Conservation (phyloP, 2,329 filamentous ascomycete genomes). For the Phialocephala subalpina region DNA sequence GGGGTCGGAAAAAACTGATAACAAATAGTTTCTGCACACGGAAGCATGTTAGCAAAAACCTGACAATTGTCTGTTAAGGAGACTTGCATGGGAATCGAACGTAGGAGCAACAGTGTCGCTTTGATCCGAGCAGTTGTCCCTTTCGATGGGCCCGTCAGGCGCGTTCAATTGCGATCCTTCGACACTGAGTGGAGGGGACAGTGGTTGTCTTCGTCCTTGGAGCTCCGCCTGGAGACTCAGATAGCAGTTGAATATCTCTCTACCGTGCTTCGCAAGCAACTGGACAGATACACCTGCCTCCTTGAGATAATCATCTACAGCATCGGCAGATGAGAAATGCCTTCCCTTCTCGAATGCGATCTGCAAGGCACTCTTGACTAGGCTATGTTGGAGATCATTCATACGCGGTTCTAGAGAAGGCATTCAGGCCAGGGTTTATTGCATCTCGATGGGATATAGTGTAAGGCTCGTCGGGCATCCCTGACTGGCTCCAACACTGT, state of each 20-base stretch:
- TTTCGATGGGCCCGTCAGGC: neutral
- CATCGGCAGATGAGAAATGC: neutral
- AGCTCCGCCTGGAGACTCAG: neutral
- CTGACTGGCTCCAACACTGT: neutral
- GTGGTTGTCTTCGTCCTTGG: neutral
- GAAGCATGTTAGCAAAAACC: no score
- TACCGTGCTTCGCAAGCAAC: neutral
- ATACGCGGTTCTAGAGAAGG: neutral
- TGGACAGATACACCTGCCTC: neutral
- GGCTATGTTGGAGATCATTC: neutral
- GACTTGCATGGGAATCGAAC: neutral
- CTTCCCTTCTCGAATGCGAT: neutral
- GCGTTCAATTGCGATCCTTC: neutral
- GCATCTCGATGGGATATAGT: neutral
- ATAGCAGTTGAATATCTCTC: constrained; percentile 2
- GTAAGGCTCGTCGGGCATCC: neutral
- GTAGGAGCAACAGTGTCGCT: neutral
- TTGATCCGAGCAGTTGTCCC: neutral
- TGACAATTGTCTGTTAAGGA: no score
- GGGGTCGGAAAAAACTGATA: neutral
- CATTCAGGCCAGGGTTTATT: neutral
- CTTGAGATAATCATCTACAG: neutral
- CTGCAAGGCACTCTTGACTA: neutral
- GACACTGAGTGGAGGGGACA: neutral
- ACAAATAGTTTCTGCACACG: neutral